Conservation (phyloP, 1,139 yeast species). For the Zygosaccharomyces sapae region DNA sequence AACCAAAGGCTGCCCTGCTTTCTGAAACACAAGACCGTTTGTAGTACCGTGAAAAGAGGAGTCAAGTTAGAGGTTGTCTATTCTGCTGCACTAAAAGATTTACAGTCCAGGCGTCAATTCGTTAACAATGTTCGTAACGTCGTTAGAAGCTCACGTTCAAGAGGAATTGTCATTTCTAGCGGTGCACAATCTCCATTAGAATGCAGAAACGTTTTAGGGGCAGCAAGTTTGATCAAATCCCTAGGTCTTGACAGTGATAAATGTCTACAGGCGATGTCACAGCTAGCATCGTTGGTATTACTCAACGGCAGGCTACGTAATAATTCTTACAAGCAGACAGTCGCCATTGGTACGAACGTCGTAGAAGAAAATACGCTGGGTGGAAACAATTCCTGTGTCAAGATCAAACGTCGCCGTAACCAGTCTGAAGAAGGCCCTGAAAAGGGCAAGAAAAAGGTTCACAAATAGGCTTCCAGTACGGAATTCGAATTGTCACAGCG, state of each 20-base stretch:
- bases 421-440: background rate
- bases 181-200: slow-evolving; percentile 63
- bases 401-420: slow-evolving; percentile 17
- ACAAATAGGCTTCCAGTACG: background rate
- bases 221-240: slow-evolving; percentile 59
- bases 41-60: slow-evolving; percentile 76
- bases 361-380: slow-evolving; percentile 11
- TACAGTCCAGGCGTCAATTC: slow-evolving; percentile 49
- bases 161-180: slow-evolving; percentile 75
- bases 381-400: slow-evolving; percentile 18
- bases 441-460: slow-evolving; percentile 35
- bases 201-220: slow-evolving; percentile 63
- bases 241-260: slow-evolving; percentile 57
- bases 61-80: slow-evolving; percentile 77
- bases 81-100: slow-evolving; percentile 47
- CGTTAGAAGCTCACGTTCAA: slow-evolving; percentile 74
- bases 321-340: slow-evolving; percentile 65
- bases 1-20: slow-evolving; percentile 65
- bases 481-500: background rate
- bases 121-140: slow-evolving; percentile 71
- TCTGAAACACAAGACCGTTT: slow-evolving; percentile 76
- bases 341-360: slow-evolving; percentile 41
- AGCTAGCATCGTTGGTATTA: slow-evolving; percentile 58
- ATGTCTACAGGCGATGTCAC: slow-evolving; percentile 56
- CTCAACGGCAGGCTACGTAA: slow-evolving; percentile 68